These are phyloP conservation scores for Aquilaria sinensis DNA, from an alignment of 345 rosid genomes.

Conservation along the genomic window DNA sequence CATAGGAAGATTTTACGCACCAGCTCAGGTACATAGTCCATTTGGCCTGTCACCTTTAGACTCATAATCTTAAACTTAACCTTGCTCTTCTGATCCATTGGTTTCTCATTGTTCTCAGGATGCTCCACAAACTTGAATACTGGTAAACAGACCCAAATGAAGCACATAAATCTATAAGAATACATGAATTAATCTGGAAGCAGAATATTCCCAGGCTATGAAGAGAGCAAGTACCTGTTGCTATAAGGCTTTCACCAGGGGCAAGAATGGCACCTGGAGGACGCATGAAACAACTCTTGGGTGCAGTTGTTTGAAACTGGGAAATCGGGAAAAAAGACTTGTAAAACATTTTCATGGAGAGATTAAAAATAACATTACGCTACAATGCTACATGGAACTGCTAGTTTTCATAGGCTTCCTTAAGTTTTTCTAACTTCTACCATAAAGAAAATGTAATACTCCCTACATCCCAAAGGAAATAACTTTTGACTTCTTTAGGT, in stretches of 20 bases:
- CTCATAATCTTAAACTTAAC: constrained; percentile 97
- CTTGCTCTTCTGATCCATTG: constrained; percentile 77
- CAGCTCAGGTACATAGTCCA: constrained; percentile 96
- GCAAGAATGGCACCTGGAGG: constrained; percentile 96
- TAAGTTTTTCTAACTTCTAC: background rate
- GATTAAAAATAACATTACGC: background rate
- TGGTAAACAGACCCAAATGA: constrained; percentile 23
- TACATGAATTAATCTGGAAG: constrained; percentile 2
- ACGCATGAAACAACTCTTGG: constrained; percentile 99
- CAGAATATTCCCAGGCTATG: background rate
- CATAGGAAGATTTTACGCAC: constrained; percentile 31
- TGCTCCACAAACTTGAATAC: constrained; percentile 96
- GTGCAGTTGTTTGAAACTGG: constrained; percentile 98
- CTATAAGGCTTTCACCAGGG: constrained; percentile 83
- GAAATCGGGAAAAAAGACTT: constrained; percentile 12
- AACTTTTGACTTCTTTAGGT: no score
- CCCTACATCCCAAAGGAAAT: background rate
- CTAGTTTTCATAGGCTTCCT: background rate
- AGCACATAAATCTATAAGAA: background rate
- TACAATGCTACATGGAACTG: background rate
- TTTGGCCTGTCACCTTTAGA: constrained; percentile 75
- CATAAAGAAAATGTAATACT: background rate
- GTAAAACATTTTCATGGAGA: constrained; percentile 2
- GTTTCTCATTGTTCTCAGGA: constrained; percentile 94
- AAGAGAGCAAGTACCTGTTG: constrained; percentile 55